These are phyloP conservation scores for Chaetomium globosum DNA, from an alignment of 2,329 filamentous ascomycete genomes.

Conservation along the genomic window DNA sequence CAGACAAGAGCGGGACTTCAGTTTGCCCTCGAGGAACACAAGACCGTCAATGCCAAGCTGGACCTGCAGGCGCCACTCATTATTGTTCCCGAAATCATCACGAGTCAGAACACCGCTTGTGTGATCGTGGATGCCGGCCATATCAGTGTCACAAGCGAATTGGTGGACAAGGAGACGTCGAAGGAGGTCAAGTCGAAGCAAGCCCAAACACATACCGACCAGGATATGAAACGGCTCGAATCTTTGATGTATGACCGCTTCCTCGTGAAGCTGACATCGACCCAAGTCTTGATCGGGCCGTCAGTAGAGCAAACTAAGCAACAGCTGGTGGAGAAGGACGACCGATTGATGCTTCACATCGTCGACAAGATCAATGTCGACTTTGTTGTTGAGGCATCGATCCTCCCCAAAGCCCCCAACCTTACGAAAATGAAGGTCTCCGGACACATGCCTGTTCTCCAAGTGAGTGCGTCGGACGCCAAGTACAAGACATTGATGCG, in stretches of 20 bases:
- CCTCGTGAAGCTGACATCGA: constrained; percentile 86
- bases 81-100: constrained; percentile 93
- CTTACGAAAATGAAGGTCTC: constrained; percentile 89
- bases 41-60: constrained; percentile 93
- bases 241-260: constrained; percentile 98
- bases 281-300: constrained; percentile 91
- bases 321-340: constrained; percentile 70
- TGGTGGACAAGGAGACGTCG: constrained; percentile 89
- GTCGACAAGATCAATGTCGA: constrained; percentile 97
- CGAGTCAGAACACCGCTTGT: constrained; percentile 76
- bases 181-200: constrained; percentile 90
- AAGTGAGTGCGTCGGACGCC: constrained; percentile 86
- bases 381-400: constrained; percentile 93
- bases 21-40: constrained; percentile 96
- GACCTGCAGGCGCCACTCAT: constrained; percentile 95
- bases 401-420: constrained; percentile 92
- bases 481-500: constrained; percentile 99
- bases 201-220: constrained; percentile 79
- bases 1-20: constrained; percentile 95
- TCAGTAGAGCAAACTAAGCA: constrained; percentile 87
- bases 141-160: constrained; percentile 87
- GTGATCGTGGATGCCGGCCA: constrained; percentile 96
- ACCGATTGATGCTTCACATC: constrained; percentile 76
- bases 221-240: constrained; percentile 85
- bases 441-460: constrained; percentile 86